Evolutionary conservation across 495 filamentous ascomycete species (phyloP).

Genomic region (Annulohypoxylon maeteangense): DNA sequence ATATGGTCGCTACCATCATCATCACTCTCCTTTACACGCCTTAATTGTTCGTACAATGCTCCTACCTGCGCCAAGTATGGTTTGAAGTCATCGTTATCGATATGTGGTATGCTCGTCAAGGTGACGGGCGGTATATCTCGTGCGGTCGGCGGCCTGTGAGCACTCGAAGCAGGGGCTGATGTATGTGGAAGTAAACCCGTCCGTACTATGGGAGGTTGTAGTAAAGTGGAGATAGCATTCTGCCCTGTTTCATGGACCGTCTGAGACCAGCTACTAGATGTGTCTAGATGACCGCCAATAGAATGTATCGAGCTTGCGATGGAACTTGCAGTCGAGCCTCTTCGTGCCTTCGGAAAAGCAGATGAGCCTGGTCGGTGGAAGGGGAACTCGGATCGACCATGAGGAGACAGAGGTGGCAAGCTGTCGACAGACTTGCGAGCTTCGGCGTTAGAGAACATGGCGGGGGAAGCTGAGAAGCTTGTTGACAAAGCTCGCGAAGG

Average conservation of each 20-base stretch:
- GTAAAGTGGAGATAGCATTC: slow-evolving; percentile 93
- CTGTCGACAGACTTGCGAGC: slow-evolving; percentile 79
- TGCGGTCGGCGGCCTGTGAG: slow-evolving; percentile 85
- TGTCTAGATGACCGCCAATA: slow-evolving; percentile 78
- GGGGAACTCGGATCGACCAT: slow-evolving; percentile 68
- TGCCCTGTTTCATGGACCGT: slow-evolving; percentile 79
- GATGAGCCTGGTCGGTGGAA: slow-evolving; percentile 58
- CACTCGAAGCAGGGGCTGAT: slow-evolving; percentile 68
- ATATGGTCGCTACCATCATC: slow-evolving; percentile 63
- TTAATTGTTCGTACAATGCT: slow-evolving; percentile 81
- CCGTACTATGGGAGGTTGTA: slow-evolving; percentile 89
- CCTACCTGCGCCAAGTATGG: slow-evolving; percentile 86
- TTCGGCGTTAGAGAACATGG: slow-evolving; percentile 71
- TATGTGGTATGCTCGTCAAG: slow-evolving; percentile 85
- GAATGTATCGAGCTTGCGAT: slow-evolving; percentile 67
- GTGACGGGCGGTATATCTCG: slow-evolving; percentile 95
- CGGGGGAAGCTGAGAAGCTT: slow-evolving; percentile 43
- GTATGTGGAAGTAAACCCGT: slow-evolving; percentile 84
- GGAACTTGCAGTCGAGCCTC: slow-evolving; percentile 89
- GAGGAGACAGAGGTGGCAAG: slow-evolving; percentile 64
- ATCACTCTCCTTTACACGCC: slow-evolving; percentile 76
- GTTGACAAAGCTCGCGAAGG: slow-evolving; percentile 44
- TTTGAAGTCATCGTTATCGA: slow-evolving; percentile 82
- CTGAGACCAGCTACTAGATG: slow-evolving; percentile 61
- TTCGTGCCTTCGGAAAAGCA: slow-evolving; percentile 53